These are phyloP conservation scores for Tremella mesenterica DNA, from an alignment of 768 basidiomycete species.

Conservation along the genomic window DNA sequence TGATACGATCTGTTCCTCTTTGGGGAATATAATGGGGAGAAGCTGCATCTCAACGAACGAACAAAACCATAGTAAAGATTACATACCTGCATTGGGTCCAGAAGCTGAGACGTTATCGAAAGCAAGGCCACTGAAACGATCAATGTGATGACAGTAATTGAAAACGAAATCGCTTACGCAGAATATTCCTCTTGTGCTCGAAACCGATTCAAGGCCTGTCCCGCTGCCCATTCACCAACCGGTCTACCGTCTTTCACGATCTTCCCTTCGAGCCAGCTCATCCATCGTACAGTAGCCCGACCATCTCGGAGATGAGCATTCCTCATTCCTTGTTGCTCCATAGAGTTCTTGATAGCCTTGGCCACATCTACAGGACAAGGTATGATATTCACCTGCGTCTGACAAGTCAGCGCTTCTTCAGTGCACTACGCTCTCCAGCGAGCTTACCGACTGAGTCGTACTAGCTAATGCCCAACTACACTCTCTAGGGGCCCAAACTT, in stretches of 20 bases:
- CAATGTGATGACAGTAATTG: not conserved
- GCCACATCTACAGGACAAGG: constrained; percentile 63
- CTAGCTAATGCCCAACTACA: constrained; percentile 16
- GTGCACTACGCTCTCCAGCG: not conserved
- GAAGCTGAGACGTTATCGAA: constrained; percentile 62
- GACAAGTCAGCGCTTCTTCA: not conserved
- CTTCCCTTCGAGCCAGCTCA: constrained; percentile 83
- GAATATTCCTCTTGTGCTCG: constrained; percentile 35
- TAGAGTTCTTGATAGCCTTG: constrained; percentile 81
- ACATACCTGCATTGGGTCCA: constrained; percentile 70
- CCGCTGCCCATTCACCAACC: constrained; percentile 88
- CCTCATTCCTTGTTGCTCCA: constrained; percentile 72
- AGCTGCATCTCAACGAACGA: constrained; percentile 48
- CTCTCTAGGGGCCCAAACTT: constrained; percentile 24
- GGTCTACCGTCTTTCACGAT: constrained; percentile 60
- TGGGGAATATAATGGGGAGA: constrained; percentile 85
- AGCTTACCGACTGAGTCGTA: constrained; percentile 44
- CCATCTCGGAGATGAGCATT: constrained; percentile 85
- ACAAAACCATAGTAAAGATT: not conserved
- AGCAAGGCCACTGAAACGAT: constrained; percentile 29
- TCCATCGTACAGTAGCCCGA: constrained; percentile 60
- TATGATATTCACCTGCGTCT: constrained; percentile 47
- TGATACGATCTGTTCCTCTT: constrained; percentile 58
- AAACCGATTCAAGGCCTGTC: constrained; percentile 54
- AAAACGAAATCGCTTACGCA: constrained; percentile 23